Evolutionary conservation across 441 rosid genomes (phyloP), one percentile per base, ranked within the genome.

Genomic region (Arabidopsis lyrata): DNA sequence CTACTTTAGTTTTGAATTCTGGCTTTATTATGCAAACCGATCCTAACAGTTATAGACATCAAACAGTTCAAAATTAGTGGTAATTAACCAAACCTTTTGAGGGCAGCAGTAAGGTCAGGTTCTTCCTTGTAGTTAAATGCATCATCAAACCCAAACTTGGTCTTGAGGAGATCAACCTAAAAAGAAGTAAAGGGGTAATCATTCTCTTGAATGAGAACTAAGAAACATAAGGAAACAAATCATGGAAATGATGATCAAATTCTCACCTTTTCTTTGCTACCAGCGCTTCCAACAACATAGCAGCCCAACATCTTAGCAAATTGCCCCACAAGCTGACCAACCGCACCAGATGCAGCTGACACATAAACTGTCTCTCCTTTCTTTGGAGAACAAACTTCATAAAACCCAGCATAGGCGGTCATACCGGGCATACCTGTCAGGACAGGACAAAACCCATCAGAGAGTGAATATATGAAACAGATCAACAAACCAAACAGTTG

Each of bases 221-320:
- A 22, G 14, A 22, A 72, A n/a, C 15, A 67, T 11, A 2, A 36
- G 18, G 54, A 12, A 5, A 9, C 4, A 41, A 8, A 3, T 2
- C n/a, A 31, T 6, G 5, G 12, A 63, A 49, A 13, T 35, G 16
- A 36, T 20, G 69, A 11, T 10, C 14, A 77, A 77, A 72, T 79
- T 71, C 5, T n/a, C 39, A 83, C 82, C 77, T 79, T 86, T 44
- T 85, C 87, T 22, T 78, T 73, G 60, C 85, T 81, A 7, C 86
- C 86, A 2, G 89, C 92, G 34, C 89, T 88, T 73, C 90, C 90
- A 42, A 85, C 87, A 12, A 86, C 84, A 79, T 86, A 80, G 64
- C 87, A 85, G 1, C 84, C 89, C 69, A 68, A 50, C 66, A 86
- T 56, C 72, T 82, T 85, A 8, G 90, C 92, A 53, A 88, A 72